Evolutionary conservation across 2,329 filamentous ascomycete species (phyloP).

Genomic region (Trichoderma harzianum): DNA sequence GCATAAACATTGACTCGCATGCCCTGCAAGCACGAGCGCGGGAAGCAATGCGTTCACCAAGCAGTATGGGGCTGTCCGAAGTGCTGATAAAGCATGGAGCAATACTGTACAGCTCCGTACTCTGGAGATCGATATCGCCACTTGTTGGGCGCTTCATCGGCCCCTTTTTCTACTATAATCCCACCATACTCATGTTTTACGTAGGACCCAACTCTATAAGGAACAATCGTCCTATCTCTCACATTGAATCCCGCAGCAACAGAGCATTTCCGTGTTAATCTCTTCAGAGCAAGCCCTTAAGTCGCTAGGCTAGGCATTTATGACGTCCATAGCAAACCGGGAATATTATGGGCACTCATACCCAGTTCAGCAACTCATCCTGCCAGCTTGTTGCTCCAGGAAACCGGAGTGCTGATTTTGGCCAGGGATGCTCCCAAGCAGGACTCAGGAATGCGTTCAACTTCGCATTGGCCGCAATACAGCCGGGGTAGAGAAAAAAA

Average conservation of each 20-base stretch:
- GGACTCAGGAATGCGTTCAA: slow-evolving; percentile 10
- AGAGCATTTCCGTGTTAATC: background rate
- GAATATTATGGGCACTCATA: background rate
- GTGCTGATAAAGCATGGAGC: background rate
- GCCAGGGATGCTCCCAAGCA: background rate
- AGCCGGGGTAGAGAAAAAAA: background rate
- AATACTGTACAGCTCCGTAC: background rate
- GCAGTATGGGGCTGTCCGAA: background rate
- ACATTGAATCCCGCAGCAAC: background rate
- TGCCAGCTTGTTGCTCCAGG: background rate
- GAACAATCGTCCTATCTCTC: background rate
- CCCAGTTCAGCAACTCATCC: background rate
- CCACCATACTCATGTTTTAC: background rate
- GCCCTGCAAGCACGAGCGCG: slow-evolving; percentile 7
- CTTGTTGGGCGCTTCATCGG: background rate
- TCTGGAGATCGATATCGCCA: background rate
- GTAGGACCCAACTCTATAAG: background rate
- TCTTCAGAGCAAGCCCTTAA: background rate
- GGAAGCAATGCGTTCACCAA: background rate
- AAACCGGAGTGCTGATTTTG: background rate
- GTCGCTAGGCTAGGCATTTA: background rate
- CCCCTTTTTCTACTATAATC: background rate
- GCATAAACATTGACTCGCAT: slow-evolving; percentile 13
- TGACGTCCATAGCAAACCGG: background rate
- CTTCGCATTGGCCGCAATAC: background rate